Conservation (phyloP, 108 stramenopile genomes). For the Pseudonitzschia delicatissima region DNA sequence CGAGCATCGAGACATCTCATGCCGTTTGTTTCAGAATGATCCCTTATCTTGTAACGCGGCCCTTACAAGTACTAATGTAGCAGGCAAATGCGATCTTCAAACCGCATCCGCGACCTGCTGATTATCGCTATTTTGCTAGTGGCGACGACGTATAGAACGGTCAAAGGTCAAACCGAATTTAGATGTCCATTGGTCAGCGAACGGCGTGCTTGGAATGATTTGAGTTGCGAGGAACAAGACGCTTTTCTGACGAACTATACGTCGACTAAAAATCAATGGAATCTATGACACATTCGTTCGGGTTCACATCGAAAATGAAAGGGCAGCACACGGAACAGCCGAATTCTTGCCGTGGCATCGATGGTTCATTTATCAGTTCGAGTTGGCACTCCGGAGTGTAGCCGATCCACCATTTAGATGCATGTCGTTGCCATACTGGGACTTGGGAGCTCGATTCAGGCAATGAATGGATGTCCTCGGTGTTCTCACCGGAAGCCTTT, state of each 20-base stretch:
- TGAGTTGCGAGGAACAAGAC: background rate
- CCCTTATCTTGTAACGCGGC: too few species aligned
- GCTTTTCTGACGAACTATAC: background rate
- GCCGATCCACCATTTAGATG: background rate
- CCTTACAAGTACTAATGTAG: too few species aligned
- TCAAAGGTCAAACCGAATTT: too few species aligned
- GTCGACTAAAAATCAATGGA: background rate
- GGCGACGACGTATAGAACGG: too few species aligned
- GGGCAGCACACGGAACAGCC: background rate
- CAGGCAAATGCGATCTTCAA: too few species aligned
- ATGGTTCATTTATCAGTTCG: conserved; percentile 12
- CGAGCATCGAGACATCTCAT: too few species aligned
- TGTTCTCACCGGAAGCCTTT: background rate
- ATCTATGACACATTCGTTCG: background rate
- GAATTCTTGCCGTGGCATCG: conserved; percentile 13
- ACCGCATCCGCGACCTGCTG: too few species aligned
- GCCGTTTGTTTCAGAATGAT: too few species aligned
- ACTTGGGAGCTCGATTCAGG: conserved; percentile 5
- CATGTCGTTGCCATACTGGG: conserved; percentile 1
- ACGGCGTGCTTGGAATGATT: background rate
- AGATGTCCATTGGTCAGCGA: background rate
- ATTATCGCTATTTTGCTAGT: too few species aligned
- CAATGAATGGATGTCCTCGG: too few species aligned
- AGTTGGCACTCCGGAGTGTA: background rate
- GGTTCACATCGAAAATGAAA: background rate